Conservation (phyloP, 1,139 yeast species). For the Yamadazyma pseudoaaseri region DNA sequence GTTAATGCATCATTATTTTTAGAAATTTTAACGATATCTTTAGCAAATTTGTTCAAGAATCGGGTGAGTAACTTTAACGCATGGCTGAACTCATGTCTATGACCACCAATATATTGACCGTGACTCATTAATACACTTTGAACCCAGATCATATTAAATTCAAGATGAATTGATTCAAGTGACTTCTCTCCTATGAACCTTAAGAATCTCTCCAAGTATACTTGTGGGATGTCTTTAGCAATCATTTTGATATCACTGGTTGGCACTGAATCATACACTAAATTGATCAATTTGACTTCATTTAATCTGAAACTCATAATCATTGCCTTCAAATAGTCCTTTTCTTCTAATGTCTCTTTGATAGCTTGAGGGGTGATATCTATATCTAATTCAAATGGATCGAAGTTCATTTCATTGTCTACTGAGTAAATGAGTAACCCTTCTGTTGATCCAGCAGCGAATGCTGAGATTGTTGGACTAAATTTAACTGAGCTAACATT, state of each 20-base stretch:
- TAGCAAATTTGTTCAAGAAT: constrained; percentile 70
- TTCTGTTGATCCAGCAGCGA: constrained; percentile 95
- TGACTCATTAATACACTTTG: constrained; percentile 65
- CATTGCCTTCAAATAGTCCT: constrained; percentile 75
- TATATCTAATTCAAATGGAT: constrained; percentile 92
- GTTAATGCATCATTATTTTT: constrained; percentile 56
- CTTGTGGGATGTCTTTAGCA: constrained; percentile 65
- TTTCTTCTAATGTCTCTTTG: constrained; percentile 58
- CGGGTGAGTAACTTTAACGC: constrained; percentile 73
- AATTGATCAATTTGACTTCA: constrained; percentile 70
- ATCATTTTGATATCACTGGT: constrained; percentile 67
- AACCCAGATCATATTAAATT: constrained; percentile 82
- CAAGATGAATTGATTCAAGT: constrained; percentile 80
- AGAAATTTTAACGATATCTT: constrained; percentile 62
- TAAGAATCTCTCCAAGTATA: constrained; percentile 69
- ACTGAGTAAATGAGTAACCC: constrained; percentile 83
- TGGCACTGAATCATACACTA: constrained; percentile 77
- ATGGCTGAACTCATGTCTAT: constrained; percentile 65
- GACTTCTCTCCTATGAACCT: constrained; percentile 70
- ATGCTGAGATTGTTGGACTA: constrained; percentile 88
- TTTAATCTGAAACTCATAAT: constrained; percentile 94
- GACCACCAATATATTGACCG: constrained; percentile 68
- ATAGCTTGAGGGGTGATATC: constrained; percentile 87
- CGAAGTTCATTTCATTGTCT: constrained; percentile 74
- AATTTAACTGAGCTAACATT: constrained; percentile 75